Percentiles rank a stretch among this genome's conserved stretches.
Conservation (phyloP, 768 basidiomycete species). For the Suillus hirtellus region DNA sequence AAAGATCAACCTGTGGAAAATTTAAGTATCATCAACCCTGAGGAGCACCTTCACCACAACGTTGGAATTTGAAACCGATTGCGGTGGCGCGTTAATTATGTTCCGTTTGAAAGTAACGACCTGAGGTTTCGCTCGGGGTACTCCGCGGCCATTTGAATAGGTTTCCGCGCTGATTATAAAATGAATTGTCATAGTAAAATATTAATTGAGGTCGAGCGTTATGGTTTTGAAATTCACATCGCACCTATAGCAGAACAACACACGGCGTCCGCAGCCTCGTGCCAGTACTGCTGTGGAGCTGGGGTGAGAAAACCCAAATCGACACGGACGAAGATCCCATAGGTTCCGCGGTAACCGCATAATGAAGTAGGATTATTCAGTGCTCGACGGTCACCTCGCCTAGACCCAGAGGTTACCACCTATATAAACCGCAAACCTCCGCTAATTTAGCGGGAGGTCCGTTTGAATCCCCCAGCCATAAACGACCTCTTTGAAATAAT, state of each 20-base stretch:
- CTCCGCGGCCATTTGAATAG: background rate
- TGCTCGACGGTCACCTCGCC: background rate
- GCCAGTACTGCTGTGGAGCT: background rate
- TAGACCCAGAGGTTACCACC: background rate
- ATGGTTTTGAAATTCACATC: background rate
- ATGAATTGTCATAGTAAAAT: background rate
- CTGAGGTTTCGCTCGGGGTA: background rate
- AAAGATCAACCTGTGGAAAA: background rate
- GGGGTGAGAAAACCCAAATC: background rate
- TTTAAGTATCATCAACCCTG: background rate
- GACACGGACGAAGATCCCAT: background rate
- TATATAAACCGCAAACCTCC: background rate
- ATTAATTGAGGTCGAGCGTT: background rate
- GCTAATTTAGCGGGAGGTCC: background rate
- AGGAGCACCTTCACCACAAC: background rate
- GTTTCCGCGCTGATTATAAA: background rate
- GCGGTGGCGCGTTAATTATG: background rate
- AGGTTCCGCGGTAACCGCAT: slow-evolving; percentile 1
- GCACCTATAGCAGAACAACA: slow-evolving; percentile 2
- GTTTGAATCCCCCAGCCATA: background rate
- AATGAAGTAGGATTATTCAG: background rate
- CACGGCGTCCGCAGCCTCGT: background rate
- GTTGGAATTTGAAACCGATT: background rate
- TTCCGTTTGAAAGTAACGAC: background rate
- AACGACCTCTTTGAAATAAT: background rate